Conservation (phyloP, 2,329 filamentous ascomycete species). For the Nothomitra cinnamomea region DNA sequence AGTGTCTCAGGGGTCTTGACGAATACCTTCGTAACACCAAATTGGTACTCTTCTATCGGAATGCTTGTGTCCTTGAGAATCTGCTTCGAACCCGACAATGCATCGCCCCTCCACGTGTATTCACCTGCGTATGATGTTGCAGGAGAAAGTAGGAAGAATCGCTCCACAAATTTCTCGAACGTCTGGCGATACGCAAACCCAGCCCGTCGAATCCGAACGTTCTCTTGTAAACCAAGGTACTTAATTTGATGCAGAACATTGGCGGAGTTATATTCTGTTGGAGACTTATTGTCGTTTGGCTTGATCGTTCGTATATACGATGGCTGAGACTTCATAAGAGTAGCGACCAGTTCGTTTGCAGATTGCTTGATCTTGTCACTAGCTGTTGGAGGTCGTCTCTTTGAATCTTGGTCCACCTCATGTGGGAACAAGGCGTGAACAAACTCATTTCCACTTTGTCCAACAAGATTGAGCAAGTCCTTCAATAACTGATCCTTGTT, state of each 20-base stretch:
- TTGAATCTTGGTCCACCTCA: constrained; percentile 89
- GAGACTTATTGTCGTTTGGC: constrained; percentile 96
- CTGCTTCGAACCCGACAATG: constrained; percentile 72
- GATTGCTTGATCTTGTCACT: constrained; percentile 93
- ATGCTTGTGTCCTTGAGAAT: constrained; percentile 96
- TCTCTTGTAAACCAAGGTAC: constrained; percentile 97
- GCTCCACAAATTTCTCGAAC: constrained; percentile 95
- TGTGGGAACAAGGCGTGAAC: constrained; percentile 80
- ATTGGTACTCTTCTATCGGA: constrained; percentile 86
- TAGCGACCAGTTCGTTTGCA: constrained; percentile 86
- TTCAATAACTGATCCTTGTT: constrained; percentile 97
- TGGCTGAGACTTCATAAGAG: constrained; percentile 90
- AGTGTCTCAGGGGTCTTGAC: constrained; percentile 96
- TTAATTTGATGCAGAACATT: constrained; percentile 98
- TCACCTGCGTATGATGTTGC: constrained; percentile 93
- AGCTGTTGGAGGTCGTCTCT: constrained; percentile 80
- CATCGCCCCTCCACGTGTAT: constrained; percentile 86
- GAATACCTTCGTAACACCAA: constrained; percentile 93
- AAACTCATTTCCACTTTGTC: constrained; percentile 68
- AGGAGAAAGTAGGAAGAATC: constrained; percentile 88
- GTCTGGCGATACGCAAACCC: constrained; percentile 95
- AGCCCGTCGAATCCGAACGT: constrained; percentile 89
- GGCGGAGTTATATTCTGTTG: constrained; percentile 73
- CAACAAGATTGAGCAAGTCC: constrained; percentile 75
- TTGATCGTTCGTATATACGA: constrained; percentile 99